phyloP scores from a whole-genome alignment of 371 early-diverging fungal species.

The Mucor irregularis region DNA sequence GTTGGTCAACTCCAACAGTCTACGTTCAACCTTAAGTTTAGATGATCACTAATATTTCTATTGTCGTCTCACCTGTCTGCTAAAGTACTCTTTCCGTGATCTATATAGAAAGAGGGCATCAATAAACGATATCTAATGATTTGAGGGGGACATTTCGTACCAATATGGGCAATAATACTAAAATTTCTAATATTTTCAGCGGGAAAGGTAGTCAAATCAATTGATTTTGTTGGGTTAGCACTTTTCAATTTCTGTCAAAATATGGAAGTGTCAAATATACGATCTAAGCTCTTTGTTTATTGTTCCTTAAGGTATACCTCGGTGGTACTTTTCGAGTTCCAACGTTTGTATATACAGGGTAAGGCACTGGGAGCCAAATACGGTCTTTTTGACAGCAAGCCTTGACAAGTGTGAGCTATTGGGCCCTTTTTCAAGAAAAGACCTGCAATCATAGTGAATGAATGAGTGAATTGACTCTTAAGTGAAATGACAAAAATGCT shows the following conservation, averaged over 20 bases:
- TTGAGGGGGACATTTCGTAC: slow-evolving; percentile 31
- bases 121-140: background rate
- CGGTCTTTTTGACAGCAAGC: background rate
- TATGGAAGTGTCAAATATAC: background rate
- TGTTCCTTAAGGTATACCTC: slow-evolving; percentile 28
- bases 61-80: slow-evolving; percentile 70
- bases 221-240: slow-evolving; percentile 34
- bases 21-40: slow-evolving; percentile 7
- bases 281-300: background rate
- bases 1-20: slow-evolving; percentile 80
- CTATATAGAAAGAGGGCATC: too few relatives aligned
- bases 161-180: slow-evolving; percentile 96
- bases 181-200: slow-evolving; percentile 92
- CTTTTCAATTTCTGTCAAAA: slow-evolving; percentile 45
- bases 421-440: background rate
- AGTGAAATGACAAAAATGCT: background rate
- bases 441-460: background rate
- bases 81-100: slow-evolving; percentile 95
- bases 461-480: background rate
- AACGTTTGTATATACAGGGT: slow-evolving; percentile 8
- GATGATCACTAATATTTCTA: background rate
- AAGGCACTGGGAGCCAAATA: background rate
- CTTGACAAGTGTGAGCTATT: background rate
- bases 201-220: slow-evolving; percentile 62
- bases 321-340: slow-evolving; percentile 35